Conservation (phyloP, 2,329 filamentous ascomycete genomes). For the Colletotrichum graminicola region DNA sequence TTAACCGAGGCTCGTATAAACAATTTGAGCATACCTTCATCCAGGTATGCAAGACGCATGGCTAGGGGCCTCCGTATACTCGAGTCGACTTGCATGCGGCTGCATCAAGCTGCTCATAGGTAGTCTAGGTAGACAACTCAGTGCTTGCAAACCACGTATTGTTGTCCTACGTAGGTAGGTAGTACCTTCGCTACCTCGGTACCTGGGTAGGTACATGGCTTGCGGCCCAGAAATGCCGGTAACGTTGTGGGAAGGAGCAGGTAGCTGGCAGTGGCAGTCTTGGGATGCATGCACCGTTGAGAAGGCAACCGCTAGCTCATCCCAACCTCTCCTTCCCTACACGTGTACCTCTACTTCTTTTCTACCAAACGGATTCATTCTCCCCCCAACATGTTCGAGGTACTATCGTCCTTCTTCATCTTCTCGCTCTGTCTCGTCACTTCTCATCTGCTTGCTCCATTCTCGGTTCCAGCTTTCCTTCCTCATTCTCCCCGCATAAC, state of each 20-base stretch:
- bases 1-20: constrained; percentile 4
- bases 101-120: not conserved
- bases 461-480: not conserved
- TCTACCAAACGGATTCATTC: not conserved
- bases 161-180: no score
- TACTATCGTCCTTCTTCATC: not conserved
- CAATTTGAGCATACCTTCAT: not conserved
- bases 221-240: not conserved
- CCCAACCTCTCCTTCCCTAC: not conserved
- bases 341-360: not conserved
- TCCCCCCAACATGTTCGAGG: not conserved
- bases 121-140: not conserved
- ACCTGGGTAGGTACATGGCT: not conserved
- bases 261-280: no score
- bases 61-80: not conserved
- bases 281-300: not conserved
- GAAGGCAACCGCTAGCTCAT: constrained; percentile 7
- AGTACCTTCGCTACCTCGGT: not conserved
- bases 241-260: not conserved
- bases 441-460: constrained; percentile 2
- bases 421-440: not conserved
- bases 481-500: constrained; percentile 2
- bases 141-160: not conserved
- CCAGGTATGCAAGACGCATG: not conserved
- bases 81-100: not conserved